Evolutionary conservation across 495 filamentous ascomycete species (phyloP), one percentile per base, ranked within the genome.

Genomic region (Talaromyces thailandensis): DNA sequence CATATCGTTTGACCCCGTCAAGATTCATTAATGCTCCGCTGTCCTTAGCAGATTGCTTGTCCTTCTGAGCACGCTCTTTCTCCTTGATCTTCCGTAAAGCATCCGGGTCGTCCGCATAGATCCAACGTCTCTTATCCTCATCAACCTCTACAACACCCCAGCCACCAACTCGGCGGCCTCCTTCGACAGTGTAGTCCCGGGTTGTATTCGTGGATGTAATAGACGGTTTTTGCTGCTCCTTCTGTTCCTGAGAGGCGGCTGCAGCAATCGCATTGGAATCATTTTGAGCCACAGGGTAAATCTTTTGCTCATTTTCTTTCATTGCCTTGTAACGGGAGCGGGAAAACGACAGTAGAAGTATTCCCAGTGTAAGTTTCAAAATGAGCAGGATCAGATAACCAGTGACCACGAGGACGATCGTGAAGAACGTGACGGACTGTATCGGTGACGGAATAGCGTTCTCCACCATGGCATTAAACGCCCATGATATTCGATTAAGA

Each of bases 81-180:
- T 93, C 91, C 62, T 83, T 85, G 66, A 89, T 71, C 63, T 81
- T 81, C 63, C 79, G 79, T 63, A 89, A 68, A 1, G 84, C 89
- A 32, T 91, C 89, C 0, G 82, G 78, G 73, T 96, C 92, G 72
- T 94, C 93, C 6, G 82, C 85, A 75, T 95, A 97, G 62, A 98
- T 92, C 87, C 86, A 88, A 62, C 86, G 80, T 65, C 90, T 81
- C 69, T 94, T 87, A 11, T 96, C 92, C 23, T 96, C 94, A 56
- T 88, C 89, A 0, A 97, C 84, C 64, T 97, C 95, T 2, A 94
- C 86, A 28, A 89, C 81, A 0, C 91, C 92, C 81, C 87, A 93
- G 0, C 88, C 88, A 0, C 93, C 92, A 48, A 90, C 76, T 4
- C 92, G 81, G 67, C 84, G 87, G 14, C 86, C 89, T 11, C 84